Evolutionary conservation across 768 basidiomycete genomes (phyloP).

Genomic region (Cystobasidium tubakii): DNA sequence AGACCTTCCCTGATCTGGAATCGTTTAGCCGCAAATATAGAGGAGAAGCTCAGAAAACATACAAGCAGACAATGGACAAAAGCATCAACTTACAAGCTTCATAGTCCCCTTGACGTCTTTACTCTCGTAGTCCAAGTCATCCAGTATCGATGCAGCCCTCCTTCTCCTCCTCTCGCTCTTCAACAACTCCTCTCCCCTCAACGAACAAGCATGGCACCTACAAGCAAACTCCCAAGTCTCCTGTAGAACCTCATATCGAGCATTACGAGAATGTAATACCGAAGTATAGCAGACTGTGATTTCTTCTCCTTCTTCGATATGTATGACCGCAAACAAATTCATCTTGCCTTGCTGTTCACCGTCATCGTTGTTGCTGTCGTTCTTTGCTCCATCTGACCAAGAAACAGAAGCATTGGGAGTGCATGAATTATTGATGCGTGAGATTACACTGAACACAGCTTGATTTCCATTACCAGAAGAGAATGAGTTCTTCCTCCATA

Average conservation of each 20-base stretch:
- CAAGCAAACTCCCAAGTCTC: background rate
- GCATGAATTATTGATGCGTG: conserved; percentile 12
- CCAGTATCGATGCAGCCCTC: background rate
- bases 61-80: no score
- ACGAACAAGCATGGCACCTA: conserved; percentile 3
- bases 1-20: background rate
- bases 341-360: background rate
- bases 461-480: background rate
- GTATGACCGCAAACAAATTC: background rate
- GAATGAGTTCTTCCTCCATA: background rate
- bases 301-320: conserved; percentile 25
- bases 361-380: background rate
- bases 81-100: background rate
- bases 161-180: background rate
- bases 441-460: background rate
- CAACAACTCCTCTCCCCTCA: background rate
- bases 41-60: no score
- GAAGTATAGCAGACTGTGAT: conserved; percentile 7
- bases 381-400: background rate
- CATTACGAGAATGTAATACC: conserved; percentile 1
- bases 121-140: background rate
- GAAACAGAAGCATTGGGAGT: conserved; percentile 6
- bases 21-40: no score
- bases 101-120: background rate
- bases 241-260: background rate